phyloP scores from a whole-genome alignment of 179 eudicot species.

The Gypsophila paniculata region DNA sequence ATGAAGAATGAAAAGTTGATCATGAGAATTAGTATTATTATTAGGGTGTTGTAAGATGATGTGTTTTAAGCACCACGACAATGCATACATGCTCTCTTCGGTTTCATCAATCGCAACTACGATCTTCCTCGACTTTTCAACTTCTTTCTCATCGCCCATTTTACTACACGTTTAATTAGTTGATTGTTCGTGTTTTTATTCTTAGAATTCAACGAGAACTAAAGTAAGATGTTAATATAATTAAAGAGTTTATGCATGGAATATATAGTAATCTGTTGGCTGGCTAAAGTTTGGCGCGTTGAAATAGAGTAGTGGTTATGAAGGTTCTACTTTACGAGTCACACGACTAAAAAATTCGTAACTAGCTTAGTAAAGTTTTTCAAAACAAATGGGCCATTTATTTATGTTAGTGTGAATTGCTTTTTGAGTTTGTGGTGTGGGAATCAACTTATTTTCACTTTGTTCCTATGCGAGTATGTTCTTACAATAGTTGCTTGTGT shows the following conservation, averaged over 20 bases:
- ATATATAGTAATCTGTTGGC: slow-evolving; percentile 25
- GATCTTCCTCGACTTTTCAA: slow-evolving; percentile 40
- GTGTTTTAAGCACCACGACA: slow-evolving; percentile 68
- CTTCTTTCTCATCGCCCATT: slow-evolving; percentile 24
- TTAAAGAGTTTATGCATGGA: not conserved
- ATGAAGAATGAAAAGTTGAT: slow-evolving; percentile 54
- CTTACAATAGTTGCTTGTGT: no score
- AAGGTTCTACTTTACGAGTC: not conserved
- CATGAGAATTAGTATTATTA: slow-evolving; percentile 23
- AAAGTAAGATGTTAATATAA: not conserved
- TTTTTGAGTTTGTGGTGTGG: not conserved
- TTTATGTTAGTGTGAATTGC: not conserved
- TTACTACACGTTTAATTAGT: not conserved
- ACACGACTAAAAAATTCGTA: slow-evolving; percentile 1
- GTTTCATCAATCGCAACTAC: slow-evolving; percentile 78
- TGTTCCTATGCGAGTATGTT: no score
- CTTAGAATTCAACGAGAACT: no score
- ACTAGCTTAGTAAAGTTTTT: slow-evolving; percentile 1
- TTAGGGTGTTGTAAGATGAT: slow-evolving; percentile 13
- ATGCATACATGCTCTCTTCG: slow-evolving; percentile 71
- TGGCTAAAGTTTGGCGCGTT: slow-evolving; percentile 9
- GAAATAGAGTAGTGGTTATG: slow-evolving; percentile 16
- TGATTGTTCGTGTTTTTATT: no score
- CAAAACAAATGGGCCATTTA: slow-evolving; percentile 11
- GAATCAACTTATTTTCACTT: no score